These are phyloP conservation scores for Gliomastix tumulicola DNA, from an alignment of 2,329 filamentous ascomycete species.

Conservation along the genomic window DNA sequence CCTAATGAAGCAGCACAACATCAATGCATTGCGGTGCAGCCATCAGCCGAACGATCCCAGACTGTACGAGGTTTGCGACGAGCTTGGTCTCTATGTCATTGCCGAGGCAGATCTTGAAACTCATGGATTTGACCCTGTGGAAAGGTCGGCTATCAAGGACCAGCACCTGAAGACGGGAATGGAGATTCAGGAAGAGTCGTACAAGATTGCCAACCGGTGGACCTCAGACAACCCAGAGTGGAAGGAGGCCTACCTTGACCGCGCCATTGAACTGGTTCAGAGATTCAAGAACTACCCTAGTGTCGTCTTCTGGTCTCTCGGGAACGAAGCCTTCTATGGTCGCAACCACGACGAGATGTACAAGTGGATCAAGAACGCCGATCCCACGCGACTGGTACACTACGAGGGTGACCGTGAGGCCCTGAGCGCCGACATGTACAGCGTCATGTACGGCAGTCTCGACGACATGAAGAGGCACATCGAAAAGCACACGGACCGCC, in stretches of 20 bases:
- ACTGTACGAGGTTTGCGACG: constrained; percentile 54
- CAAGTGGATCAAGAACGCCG: constrained; percentile 49
- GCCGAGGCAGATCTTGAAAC: constrained; percentile 45
- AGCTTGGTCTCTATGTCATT: constrained; percentile 58
- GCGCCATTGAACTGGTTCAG: constrained; percentile 50
- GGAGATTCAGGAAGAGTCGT: constrained; percentile 39
- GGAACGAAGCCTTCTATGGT: constrained; percentile 69
- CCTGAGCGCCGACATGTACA: constrained; percentile 56
- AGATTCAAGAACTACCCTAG: constrained; percentile 65
- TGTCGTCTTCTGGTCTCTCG: constrained; percentile 68
- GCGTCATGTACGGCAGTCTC: constrained; percentile 58
- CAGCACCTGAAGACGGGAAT: constrained; percentile 11
- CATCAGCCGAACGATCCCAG: constrained; percentile 61
- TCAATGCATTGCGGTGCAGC: constrained; percentile 63
- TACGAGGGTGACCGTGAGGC: constrained; percentile 60
- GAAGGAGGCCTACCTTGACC: constrained; percentile 60
- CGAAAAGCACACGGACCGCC: constrained; percentile 40
- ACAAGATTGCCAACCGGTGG: constrained; percentile 27
- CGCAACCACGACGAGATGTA: constrained; percentile 64
- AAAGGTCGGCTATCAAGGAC: constrained; percentile 14
- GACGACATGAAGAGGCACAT: constrained; percentile 41
- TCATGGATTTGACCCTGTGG: constrained; percentile 45
- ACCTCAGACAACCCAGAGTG: constrained; percentile 55
- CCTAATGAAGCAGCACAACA: constrained; percentile 64
- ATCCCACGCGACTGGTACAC: constrained; percentile 53